These are phyloP conservation scores for Diutina catenulata DNA, from an alignment of 1,139 yeast genomes.

Conservation along the genomic window DNA sequence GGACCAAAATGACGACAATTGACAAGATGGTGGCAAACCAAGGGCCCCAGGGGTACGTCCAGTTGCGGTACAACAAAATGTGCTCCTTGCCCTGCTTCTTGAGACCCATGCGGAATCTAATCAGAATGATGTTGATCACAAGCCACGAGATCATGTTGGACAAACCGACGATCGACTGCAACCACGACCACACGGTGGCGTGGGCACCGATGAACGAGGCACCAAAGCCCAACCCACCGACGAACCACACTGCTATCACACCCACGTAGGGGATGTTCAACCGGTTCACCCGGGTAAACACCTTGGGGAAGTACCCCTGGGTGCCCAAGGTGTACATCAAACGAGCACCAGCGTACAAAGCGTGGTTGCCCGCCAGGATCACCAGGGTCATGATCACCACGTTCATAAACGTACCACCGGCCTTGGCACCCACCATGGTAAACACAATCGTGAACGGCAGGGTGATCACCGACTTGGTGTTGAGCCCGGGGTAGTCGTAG, in stretches of 20 bases:
- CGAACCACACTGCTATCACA: conserved; percentile 27
- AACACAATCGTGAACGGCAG: conserved; percentile 60
- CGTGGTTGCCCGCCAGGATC: conserved; percentile 37
- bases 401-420: conserved; percentile 32
- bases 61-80: conserved; percentile 23
- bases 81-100: conserved; percentile 24
- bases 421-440: conserved; percentile 38
- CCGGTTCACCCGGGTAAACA: conserved; percentile 23
- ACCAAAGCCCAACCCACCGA: conserved; percentile 24
- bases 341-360: conserved; percentile 32
- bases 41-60: conserved; percentile 34
- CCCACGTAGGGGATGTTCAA: conserved; percentile 29
- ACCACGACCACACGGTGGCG: conserved; percentile 35
- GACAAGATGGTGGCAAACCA: conserved; percentile 23
- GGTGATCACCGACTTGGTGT: conserved; percentile 33
- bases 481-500: conserved; percentile 13
- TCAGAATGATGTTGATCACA: conserved; percentile 26
- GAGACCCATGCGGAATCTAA: conserved; percentile 29
- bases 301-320: conserved; percentile 28
- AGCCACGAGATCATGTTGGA: conserved; percentile 34
- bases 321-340: conserved; percentile 29
- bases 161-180: conserved; percentile 32
- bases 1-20: conserved; percentile 22
- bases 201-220: conserved; percentile 32
- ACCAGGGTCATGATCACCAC: conserved; percentile 33